Evolutionary conservation across 2,329 filamentous ascomycete species (phyloP), one percentile per base, ranked within the genome.

Genomic region (Tolypocladium nubicola): DNA sequence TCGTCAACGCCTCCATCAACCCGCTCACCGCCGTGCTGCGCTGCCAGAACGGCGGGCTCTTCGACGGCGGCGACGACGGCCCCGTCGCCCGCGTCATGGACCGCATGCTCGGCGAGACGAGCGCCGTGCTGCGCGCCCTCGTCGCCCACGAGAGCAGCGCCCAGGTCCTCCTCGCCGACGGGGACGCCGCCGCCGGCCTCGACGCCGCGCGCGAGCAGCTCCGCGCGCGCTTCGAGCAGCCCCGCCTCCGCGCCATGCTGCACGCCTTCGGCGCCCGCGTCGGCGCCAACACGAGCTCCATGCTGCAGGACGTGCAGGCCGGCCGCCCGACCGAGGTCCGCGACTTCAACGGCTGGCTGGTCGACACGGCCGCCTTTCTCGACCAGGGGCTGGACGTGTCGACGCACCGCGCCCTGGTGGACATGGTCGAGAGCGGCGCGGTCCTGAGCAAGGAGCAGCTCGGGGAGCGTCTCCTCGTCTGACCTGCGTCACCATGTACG

Each of bases 21-120:
- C 90, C 93, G 0, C 73, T 97, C n/a, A 94, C 90, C 0, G 87
- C 86, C 0, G 73, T 97, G 11, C 76, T 94, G 57, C 80, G 88
- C 56, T 87, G 86, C 67, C 83, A 83, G 60, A 97, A 97, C 64
- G 90, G 91, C n/a, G 78, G 79, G 6, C 70, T 97, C 0, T 83
- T 96, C 19, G 79, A 79, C 61, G 82, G 84, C 60, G 76, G 50
- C 14, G 54, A 77, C 58, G 62, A 66, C 9, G 66, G 69, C 11
- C 71, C 76, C 16, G 67, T 89, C 19, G 78, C 79, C 0, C 76
- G 75, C 33, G 76, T 89, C 6, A 85, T 92, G 66, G 82, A 87
- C 50, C 73, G 82, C 30, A 77, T 97, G 4, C 75, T 96, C 7
- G 73, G 76, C n/a, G 91, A 97, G 67, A 85, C 89, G 6, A 87